Conservation (phyloP, 768 basidiomycete genomes). For the Crassisporium funariophilum region DNA sequence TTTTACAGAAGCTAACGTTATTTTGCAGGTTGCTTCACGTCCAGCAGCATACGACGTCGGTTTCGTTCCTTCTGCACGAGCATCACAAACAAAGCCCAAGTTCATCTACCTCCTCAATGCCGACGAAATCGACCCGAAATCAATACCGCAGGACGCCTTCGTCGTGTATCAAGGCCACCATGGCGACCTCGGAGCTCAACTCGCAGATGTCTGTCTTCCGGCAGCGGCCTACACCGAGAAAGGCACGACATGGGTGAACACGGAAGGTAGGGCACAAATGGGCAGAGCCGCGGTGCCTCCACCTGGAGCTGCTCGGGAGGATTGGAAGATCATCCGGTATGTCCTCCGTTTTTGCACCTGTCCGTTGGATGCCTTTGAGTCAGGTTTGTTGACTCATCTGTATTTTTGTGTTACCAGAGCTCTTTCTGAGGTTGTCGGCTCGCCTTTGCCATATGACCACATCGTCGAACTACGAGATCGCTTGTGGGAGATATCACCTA, state of each 20-base stretch:
- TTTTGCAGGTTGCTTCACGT: slow-evolving; percentile 78
- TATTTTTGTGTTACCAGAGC: slow-evolving; percentile 51
- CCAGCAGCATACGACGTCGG: slow-evolving; percentile 94
- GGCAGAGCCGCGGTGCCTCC: slow-evolving; percentile 90
- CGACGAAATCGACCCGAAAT: slow-evolving; percentile 86
- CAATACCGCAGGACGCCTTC: slow-evolving; percentile 90
- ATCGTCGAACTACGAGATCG: slow-evolving; percentile 82
- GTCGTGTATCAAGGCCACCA: slow-evolving; percentile 99
- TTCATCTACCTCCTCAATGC: slow-evolving; percentile 97
- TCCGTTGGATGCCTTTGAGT: not conserved
- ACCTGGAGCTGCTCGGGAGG: slow-evolving; percentile 94
- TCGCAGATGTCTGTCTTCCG: slow-evolving; percentile 96
- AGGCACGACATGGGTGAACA: slow-evolving; percentile 92
- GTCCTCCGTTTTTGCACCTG: slow-evolving; percentile 19
- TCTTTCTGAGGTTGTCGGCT: slow-evolving; percentile 82
- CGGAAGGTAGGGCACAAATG: slow-evolving; percentile 90
- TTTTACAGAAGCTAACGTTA: slow-evolving; percentile 1
- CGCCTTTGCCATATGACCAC: slow-evolving; percentile 87
- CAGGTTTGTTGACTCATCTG: not conserved
- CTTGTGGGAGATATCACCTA: slow-evolving; percentile 95
- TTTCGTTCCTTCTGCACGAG: slow-evolving; percentile 83
- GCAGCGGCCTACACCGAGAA: slow-evolving; percentile 93
- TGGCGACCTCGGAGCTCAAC: slow-evolving; percentile 93
- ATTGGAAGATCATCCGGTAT: slow-evolving; percentile 95
- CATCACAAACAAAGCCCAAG: slow-evolving; percentile 78